Conservation (phyloP, 116 monocot genomes). For the Thalassia testudinum region DNA sequence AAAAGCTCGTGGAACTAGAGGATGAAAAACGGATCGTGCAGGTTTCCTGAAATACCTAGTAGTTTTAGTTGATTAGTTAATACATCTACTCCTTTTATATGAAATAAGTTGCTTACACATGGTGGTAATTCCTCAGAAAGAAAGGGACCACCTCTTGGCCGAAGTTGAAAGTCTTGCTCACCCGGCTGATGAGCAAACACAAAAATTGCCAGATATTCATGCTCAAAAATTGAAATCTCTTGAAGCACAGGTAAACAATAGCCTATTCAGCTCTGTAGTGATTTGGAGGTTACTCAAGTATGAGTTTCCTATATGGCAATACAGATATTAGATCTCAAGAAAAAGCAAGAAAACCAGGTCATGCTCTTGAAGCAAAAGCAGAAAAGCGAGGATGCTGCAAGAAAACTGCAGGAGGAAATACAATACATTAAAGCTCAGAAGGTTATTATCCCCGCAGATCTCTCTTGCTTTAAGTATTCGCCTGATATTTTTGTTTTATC, state of each 20-base stretch:
- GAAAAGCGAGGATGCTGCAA: constrained; percentile 92
- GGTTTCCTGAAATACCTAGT: constrained; percentile 16
- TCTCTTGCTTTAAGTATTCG: background rate
- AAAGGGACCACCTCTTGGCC: constrained; percentile 66
- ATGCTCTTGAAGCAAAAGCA: constrained; percentile 95
- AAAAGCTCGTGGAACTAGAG: constrained; percentile 92
- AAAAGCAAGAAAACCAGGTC: constrained; percentile 96
- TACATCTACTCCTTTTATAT: background rate
- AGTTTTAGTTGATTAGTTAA: background rate
- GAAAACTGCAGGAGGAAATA: constrained; percentile 95
- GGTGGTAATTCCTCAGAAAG: constrained; percentile 46
- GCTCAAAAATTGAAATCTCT: constrained; percentile 77
- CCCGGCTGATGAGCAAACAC: constrained; percentile 40
- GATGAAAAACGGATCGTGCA: constrained; percentile 79
- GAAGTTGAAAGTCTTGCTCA: constrained; percentile 87
- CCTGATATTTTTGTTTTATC: constrained; percentile 1
- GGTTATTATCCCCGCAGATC: constrained; percentile 18
- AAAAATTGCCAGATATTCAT: constrained; percentile 61
- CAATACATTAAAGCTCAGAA: constrained; percentile 93
- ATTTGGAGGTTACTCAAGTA: no score
- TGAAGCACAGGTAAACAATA: constrained; percentile 69
- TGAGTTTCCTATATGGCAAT: background rate
- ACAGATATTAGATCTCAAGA: constrained; percentile 92
- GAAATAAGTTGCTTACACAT: background rate
- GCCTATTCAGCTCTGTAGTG: no score